These are phyloP conservation scores for Crucihimalaya himalaica DNA, from an alignment of 345 rosid species.

Conservation along the genomic window DNA sequence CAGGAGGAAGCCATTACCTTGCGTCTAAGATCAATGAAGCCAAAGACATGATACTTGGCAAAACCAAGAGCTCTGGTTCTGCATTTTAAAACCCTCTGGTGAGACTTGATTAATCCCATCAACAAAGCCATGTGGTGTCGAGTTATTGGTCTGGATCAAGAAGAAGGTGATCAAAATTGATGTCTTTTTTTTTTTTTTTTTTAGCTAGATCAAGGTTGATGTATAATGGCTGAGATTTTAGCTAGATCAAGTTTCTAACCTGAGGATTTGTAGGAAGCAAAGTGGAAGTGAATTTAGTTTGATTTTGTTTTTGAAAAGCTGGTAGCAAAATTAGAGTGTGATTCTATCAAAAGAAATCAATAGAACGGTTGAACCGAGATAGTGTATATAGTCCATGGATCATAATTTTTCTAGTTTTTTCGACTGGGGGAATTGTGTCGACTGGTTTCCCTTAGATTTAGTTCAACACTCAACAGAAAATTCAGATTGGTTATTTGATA, in stretches of 20 bases:
- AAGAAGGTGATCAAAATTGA: not conserved
- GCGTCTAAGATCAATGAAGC: constrained; percentile 78
- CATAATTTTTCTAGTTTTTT: not conserved
- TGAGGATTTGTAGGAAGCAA: not conserved
- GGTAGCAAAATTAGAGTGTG: too few species aligned
- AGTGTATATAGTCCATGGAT: not conserved
- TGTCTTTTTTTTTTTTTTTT: not conserved
- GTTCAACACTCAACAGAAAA: not conserved
- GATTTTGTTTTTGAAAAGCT: too few species aligned
- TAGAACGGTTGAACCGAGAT: not conserved
- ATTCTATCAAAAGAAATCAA: too few species aligned
- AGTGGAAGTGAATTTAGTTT: too few species aligned
- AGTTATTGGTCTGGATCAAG: constrained; percentile 5
- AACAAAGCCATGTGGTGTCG: not conserved
- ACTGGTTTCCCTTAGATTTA: not conserved
- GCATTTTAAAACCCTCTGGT: constrained; percentile 46
- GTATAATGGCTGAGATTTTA: not conserved
- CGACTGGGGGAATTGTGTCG: not conserved
- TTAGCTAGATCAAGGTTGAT: not conserved
- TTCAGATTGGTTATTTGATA: not conserved
- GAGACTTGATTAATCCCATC: not conserved
- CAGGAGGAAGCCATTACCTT: constrained; percentile 73
- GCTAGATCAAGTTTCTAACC: not conserved
- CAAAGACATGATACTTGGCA: constrained; percentile 60
- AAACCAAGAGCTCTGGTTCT: constrained; percentile 51